phyloP scores from a whole-genome alignment of 345 rosid genomes.

The Excoecaria agallocha region DNA sequence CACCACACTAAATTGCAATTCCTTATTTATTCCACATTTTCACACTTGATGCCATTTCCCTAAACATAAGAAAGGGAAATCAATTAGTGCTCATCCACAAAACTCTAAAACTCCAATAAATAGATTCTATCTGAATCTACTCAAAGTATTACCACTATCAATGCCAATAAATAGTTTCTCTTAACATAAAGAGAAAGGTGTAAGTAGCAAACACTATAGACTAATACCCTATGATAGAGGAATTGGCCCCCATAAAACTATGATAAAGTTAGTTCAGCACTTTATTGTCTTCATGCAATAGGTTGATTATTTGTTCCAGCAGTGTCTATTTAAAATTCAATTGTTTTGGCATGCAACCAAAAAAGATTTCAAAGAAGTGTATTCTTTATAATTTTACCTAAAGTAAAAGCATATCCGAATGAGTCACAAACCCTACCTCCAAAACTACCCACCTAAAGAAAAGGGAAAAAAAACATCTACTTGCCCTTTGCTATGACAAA shows the following conservation, averaged over 20 bases:
- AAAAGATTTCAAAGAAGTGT: not conserved
- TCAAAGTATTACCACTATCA: no score
- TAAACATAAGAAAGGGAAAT: constrained; percentile 2
- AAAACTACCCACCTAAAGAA: not conserved
- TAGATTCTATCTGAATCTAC: no score
- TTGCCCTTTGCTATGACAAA: not conserved
- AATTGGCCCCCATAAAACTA: not conserved
- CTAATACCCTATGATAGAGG: not conserved
- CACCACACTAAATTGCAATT: constrained; percentile 1
- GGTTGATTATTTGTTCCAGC: not conserved
- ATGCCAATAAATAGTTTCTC: not conserved
- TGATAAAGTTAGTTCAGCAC: not conserved
- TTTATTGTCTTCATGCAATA: not conserved
- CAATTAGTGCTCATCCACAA: not conserved
- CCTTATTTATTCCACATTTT: constrained; percentile 13
- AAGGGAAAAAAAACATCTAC: not conserved
- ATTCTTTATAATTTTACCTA: not conserved
- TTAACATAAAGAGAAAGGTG: not conserved
- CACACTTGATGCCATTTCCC: constrained; percentile 10
- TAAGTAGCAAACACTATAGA: not conserved
- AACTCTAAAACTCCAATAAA: not conserved
- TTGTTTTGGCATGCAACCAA: not conserved
- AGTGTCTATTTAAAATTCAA: not conserved
- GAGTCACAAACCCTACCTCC: not conserved
- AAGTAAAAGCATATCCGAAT: not conserved